Base-by-base conservation (phyloP, 768 basidiomycete species). In the Psilocybe cyanescens region DNA sequence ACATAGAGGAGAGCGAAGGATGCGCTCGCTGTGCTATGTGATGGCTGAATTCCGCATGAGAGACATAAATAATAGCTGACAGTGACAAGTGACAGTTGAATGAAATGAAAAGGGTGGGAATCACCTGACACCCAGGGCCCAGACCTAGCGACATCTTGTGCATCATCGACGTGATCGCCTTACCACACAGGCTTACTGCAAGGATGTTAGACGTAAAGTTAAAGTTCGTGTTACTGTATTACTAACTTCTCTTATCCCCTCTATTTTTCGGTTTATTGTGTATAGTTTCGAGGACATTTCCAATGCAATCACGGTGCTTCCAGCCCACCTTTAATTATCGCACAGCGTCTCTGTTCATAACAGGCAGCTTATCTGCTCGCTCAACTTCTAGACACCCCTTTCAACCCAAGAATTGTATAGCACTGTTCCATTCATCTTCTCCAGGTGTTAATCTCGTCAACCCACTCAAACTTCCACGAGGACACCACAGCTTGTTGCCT, bases 401-500 rank as follows among this genome's bases (percentile, higher is more conserved):
- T 17, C 52, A 31, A 31, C 17, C 14, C 7, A 11, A 12, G 16
- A 56, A 11, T 24, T 44, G 39, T 46, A 57, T 47, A 51, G 39
- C 47, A 11, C 54, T 41, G 11, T 48, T 59, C 48, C 63, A 63
- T n/a, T 59, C 58, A 8, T 67, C 65, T 55, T 65, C 66, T 41
- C 55, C 58, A 41, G 68, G 66, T 57, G 61, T 62, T 29, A 47
- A 44, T 5, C 69, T 65, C 48, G 59, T 65, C 1, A 52, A 59
- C 28, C 69, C 71, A 11, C 67, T 72, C 35, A 55, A 50, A 35
- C 64, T 70, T 35, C 69, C 72, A 17, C 51, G 44, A 8, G 70
- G 70, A n/a, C 62, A 72, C 46, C 59, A 60, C 48, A 70, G 66
- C 59, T 58, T 74, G 12, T 64, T 72, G n/a, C 71, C 72, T 3